Base-by-base conservation (phyloP, 176 grass and related monocot genomes). In the Aegilops sharonensis region DNA sequence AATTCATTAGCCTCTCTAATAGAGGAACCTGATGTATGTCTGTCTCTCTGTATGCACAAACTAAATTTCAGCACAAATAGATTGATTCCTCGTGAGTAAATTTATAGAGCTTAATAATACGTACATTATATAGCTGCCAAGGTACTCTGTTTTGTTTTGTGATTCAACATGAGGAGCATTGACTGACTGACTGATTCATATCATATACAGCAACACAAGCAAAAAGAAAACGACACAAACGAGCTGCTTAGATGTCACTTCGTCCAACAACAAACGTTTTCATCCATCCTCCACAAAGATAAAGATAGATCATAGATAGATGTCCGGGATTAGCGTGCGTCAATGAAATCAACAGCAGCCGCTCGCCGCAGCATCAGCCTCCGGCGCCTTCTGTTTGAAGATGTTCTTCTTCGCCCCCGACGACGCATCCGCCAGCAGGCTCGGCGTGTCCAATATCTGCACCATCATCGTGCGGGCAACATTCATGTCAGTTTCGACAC, bases 401-500 rank as follows among this genome's bases (percentile, higher is more conserved):
- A 99, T 99, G 54, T 96, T 99, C 85, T 95, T 94, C 85, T 99
- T 94, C 32, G 79, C 80, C 59, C 94, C 87, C 1, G 92, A 88
- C 1, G 94, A 94, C 34, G 93, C 97, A 72, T 96, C 94, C 0
- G 97, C 83, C 13, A 95, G 74, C 48, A 99, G 93, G 79, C 91
- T 99, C 29, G 97, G 97, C 14, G 97, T 99, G 78, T 99, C 94
- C 75, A 99, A 80, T 65, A 99, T 93, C 97, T 99, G 90, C 52
- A 81, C 50, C 54, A 57, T 59, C 0, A 57, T 59, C 0, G 9
- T 31, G 30, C 24, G 42, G 40, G 42, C 42, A 29, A 52, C 14
- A 27, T 30, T 32, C 5, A 43, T 18, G 5, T 75, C 50, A 60
- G 42, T 48, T 60, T 73, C 23, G 35, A 50, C 39, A 78, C 5